Evolutionary conservation across 2,329 filamentous ascomycete genomes (phyloP).

Genomic region (Talaromyces sp.): DNA sequence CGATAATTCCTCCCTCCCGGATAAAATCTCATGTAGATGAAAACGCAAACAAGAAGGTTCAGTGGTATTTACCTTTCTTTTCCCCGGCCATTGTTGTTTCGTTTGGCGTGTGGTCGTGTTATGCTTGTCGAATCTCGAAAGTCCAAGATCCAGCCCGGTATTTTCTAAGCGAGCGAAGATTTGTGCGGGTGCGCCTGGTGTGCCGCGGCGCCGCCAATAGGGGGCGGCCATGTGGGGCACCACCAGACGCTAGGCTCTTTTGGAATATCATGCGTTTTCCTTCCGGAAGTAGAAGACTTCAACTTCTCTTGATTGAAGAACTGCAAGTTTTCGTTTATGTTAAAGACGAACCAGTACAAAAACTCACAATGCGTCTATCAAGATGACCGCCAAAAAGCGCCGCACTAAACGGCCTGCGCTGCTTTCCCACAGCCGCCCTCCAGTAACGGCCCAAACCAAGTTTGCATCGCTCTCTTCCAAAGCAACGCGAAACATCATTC

Average conservation of each 20-base stretch:
- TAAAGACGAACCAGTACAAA: background rate
- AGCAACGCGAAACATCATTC: constrained; percentile 54
- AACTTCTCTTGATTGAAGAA: background rate
- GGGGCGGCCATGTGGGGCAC: background rate
- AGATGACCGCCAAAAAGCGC: constrained; percentile 26
- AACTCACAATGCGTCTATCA: background rate
- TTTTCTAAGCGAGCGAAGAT: constrained; percentile 13
- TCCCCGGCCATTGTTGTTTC: constrained; percentile 42
- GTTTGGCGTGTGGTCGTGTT: constrained; percentile 22
- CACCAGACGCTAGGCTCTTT: background rate
- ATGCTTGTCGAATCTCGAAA: constrained; percentile 18
- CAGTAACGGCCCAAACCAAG: constrained; percentile 25
- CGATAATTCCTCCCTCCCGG: background rate
- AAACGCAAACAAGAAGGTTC: constrained; percentile 1
- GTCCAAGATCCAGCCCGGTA: constrained; percentile 4
- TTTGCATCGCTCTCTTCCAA: constrained; percentile 47
- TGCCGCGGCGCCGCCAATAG: constrained; percentile 15
- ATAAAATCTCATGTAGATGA: constrained; percentile 6
- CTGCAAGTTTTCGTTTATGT: background rate
- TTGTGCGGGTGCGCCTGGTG: constrained; percentile 12
- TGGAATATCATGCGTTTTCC: background rate
- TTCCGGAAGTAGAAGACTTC: background rate
- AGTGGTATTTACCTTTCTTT: constrained; percentile 38
- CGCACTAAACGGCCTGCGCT: constrained; percentile 29
- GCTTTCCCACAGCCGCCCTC: constrained; percentile 44